A percentile compares a stretch with the other conserved stretches of the same genome.
Conservation (phyloP, 2,329 filamentous ascomycete species). For the Cucurbitaria berberidis region DNA sequence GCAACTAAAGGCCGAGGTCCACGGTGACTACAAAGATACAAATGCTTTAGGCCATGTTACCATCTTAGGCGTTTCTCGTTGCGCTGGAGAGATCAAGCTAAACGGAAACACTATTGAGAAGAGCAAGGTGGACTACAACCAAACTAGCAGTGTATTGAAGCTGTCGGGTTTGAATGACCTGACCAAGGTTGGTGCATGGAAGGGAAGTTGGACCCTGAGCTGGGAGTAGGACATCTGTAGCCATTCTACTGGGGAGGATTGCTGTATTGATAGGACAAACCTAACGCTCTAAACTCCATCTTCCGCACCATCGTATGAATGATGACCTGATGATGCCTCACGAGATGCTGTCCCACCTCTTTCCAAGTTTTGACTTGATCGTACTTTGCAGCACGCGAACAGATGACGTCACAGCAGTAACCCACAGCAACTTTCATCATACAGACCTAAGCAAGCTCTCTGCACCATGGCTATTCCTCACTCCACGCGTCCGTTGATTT, state of each 20-base stretch:
- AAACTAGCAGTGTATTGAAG: slow-evolving; percentile 55
- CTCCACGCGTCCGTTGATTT: not conserved
- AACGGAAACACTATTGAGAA: slow-evolving; percentile 56
- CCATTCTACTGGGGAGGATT: not conserved
- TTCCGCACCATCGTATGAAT: not conserved
- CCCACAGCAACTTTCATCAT: not conserved
- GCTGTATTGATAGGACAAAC: not conserved
- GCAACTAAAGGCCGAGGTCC: slow-evolving; percentile 56
- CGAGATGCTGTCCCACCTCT: slow-evolving; percentile 10
- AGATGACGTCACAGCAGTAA: slow-evolving; percentile 27
- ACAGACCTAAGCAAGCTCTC: not conserved
- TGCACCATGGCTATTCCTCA: not conserved
- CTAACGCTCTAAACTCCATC: not conserved
- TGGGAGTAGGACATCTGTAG: slow-evolving; percentile 49
- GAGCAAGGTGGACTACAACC: slow-evolving; percentile 57
- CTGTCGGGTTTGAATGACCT: slow-evolving; percentile 58
- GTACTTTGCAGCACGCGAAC: slow-evolving; percentile 17
- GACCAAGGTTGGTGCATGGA: slow-evolving; percentile 65
- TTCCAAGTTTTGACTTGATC: slow-evolving; percentile 21
- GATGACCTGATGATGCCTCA: slow-evolving; percentile 2
- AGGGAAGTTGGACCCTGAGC: slow-evolving; percentile 61
- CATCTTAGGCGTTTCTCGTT: slow-evolving; percentile 62
- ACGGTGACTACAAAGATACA: slow-evolving; percentile 61
- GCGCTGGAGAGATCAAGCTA: slow-evolving; percentile 51
- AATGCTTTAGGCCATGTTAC: slow-evolving; percentile 69